Evolutionary conservation across 805 yeast genomes (phyloP).

Genomic region (Spathaspora arborariae): DNA sequence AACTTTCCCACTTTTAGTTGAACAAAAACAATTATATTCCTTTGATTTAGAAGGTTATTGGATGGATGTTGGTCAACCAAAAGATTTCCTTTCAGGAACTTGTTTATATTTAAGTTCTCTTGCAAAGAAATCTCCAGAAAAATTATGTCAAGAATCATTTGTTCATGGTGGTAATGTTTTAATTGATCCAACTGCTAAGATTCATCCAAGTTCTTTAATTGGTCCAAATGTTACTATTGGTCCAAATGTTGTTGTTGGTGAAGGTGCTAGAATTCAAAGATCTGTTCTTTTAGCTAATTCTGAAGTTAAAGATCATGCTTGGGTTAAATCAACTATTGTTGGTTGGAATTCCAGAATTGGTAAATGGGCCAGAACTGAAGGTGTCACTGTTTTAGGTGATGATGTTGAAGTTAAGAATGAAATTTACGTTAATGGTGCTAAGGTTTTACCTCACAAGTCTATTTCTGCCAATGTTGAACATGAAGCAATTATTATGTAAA

Average conservation of each 20-base stretch:
- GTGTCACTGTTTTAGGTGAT: conserved; percentile 96
- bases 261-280: conserved; percentile 97
- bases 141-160: conserved; percentile 64
- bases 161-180: conserved; percentile 90
- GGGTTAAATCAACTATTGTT: conserved; percentile 95
- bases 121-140: conserved; percentile 71
- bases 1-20: conserved; percentile 96
- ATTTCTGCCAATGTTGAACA: conserved; percentile 94
- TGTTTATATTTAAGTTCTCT: conserved; percentile 84
- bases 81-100: conserved; percentile 97
- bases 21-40: conserved; percentile 82
- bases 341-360: conserved; percentile 99
- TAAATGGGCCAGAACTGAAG: conserved; percentile 98
- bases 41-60: conserved; percentile 99
- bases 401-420: conserved; percentile 98
- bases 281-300: conserved; percentile 91
- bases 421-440: conserved; percentile 98
- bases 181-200: conserved; percentile 92
- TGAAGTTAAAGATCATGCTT: conserved; percentile 92
- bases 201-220: conserved; percentile 87
- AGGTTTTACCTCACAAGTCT: conserved; percentile 97
- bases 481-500: conserved; percentile 96
- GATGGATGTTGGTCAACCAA: conserved; percentile 99
- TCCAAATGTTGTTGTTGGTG: conserved; percentile 93
- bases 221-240: conserved; percentile 99